These are phyloP conservation scores for Chytridium lagenaria DNA, from an alignment of 371 early-diverging fungal species.

Conservation along the genomic window DNA sequence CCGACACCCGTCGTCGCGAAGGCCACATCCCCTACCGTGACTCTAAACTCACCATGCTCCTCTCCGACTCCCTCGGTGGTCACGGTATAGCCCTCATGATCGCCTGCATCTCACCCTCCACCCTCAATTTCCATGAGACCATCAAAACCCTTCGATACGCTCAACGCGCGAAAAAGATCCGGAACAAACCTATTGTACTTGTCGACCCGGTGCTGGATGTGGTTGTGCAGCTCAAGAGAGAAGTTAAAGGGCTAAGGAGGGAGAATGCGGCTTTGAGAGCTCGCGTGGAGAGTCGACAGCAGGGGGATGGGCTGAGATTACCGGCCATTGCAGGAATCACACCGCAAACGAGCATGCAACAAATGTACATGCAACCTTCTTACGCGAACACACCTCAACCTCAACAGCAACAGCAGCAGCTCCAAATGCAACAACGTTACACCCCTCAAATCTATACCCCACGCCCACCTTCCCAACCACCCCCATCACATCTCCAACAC, in stretches of 20 bases:
- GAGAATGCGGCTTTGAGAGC: slow-evolving; percentile 35
- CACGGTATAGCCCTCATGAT: slow-evolving; percentile 88
- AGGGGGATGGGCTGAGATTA: not conserved
- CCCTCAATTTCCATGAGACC: slow-evolving; percentile 81
- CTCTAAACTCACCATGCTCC: slow-evolving; percentile 94
- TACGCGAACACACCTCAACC: not conserved
- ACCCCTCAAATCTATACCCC: not conserved
- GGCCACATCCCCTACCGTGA: slow-evolving; percentile 96
- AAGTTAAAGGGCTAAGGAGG: slow-evolving; percentile 29
- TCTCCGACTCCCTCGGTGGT: slow-evolving; percentile 96
- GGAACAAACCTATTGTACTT: slow-evolving; percentile 57
- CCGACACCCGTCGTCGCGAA: slow-evolving; percentile 33
- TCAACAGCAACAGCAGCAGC: slow-evolving; percentile 1
- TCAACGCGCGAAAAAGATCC: slow-evolving; percentile 77
- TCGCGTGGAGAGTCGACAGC: slow-evolving; percentile 4
- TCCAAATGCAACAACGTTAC: not conserved
- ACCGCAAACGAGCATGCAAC: too few species aligned
- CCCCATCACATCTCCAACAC: not conserved
- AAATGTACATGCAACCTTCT: not conserved
- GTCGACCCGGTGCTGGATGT: slow-evolving; percentile 45
- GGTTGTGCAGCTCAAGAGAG: slow-evolving; percentile 37
- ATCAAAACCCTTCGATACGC: slow-evolving; percentile 95
- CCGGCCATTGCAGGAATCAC: not conserved
- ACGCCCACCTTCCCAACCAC: not conserved
- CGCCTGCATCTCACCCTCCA: slow-evolving; percentile 83